phyloP scores from a whole-genome alignment of 805 yeast species.

The Jamesozyma spencerorum region DNA sequence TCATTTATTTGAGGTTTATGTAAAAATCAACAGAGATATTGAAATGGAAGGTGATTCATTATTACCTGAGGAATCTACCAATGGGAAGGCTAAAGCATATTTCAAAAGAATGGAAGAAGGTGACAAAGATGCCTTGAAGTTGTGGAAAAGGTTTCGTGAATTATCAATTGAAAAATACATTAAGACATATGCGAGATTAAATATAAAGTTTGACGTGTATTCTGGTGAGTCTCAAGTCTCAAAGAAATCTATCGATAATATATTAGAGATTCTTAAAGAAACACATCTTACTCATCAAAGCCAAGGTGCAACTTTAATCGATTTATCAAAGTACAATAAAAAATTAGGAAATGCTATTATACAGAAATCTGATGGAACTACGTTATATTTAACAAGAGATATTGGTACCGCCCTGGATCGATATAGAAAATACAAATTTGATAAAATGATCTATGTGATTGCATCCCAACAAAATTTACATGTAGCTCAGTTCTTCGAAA shows the following conservation, averaged over 20 bases:
- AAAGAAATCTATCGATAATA: constrained; percentile 57
- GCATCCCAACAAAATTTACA: constrained; percentile 95
- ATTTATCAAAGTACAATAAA: constrained; percentile 74
- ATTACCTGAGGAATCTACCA: constrained; percentile 44
- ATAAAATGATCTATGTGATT: constrained; percentile 91
- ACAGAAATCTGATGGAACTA: constrained; percentile 90
- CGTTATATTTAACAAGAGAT: constrained; percentile 87
- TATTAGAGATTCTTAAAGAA: constrained; percentile 50
- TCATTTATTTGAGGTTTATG: constrained; percentile 90
- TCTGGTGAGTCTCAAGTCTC: constrained; percentile 95
- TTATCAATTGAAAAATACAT: constrained; percentile 78
- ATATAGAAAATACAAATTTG: constrained; percentile 71
- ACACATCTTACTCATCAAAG: constrained; percentile 71
- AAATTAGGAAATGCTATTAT: constrained; percentile 88
- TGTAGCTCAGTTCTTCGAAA: constrained; percentile 85
- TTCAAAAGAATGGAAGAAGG: constrained; percentile 91
- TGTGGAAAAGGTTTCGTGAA: constrained; percentile 84
- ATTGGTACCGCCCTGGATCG: constrained; percentile 93
- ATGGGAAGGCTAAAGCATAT: constrained; percentile 76
- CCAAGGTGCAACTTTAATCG: constrained; percentile 83
- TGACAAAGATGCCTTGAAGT: constrained; percentile 63
- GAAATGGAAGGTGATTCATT: constrained; percentile 41
- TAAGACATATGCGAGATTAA: constrained; percentile 81
- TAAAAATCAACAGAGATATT: constrained; percentile 71
- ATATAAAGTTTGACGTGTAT: constrained; percentile 77